These are phyloP conservation scores for Botrytis tulipae DNA, from an alignment of 2,329 filamentous ascomycete genomes.

Conservation along the genomic window DNA sequence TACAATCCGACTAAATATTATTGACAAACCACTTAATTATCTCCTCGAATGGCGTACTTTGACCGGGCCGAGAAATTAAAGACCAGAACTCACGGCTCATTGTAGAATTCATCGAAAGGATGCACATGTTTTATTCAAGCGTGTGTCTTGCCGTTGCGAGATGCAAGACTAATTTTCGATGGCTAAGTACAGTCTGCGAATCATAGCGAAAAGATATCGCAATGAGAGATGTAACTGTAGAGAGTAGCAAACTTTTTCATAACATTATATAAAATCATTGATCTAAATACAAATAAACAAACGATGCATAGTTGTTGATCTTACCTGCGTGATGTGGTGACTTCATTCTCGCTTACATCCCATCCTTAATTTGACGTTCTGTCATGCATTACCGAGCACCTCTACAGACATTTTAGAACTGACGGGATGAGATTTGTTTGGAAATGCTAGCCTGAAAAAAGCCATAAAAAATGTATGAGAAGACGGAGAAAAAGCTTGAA, in stretches of 20 bases:
- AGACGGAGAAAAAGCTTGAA: neutral
- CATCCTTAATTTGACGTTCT: neutral
- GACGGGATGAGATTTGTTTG: neutral
- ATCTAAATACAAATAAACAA: neutral
- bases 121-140: neutral
- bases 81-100: too few species aligned
- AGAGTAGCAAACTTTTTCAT: neutral
- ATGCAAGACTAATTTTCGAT: rapidly evolving
- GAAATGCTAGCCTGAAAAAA: rapidly evolving
- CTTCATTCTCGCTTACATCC: neutral
- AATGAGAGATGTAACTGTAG: neutral
- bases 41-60: neutral
- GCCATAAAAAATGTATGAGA: rapidly evolving
- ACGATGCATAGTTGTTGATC: rapidly evolving
- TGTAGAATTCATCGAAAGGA: too few species aligned
- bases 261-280: too few species aligned
- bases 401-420: rapidly evolving
- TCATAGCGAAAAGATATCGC: neutral
- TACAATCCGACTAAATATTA: neutral
- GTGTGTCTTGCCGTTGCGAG: neutral
- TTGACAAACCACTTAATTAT: rapidly evolving
- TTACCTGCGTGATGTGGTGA: neutral
- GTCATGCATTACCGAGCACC: neutral
- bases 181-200: rapidly evolving
- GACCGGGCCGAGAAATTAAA: neutral